Base-by-base conservation (phyloP, 176 grass and related monocot genomes). In the Poa annua region DNA sequence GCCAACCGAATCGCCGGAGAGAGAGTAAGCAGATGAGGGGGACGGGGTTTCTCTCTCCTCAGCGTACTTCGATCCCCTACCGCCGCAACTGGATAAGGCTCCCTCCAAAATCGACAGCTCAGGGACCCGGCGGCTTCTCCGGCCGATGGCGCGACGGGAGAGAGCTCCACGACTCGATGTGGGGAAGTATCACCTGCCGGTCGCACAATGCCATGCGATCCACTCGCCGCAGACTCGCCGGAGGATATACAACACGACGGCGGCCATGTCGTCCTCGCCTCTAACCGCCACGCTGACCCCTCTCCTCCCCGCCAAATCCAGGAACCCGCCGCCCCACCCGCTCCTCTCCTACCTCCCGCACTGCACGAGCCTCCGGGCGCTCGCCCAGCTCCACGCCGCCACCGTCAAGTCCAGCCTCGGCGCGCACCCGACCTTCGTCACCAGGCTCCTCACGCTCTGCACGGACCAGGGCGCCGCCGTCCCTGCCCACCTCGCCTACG, bases 401-500 rank as follows among this genome's bases (percentile, higher is more conserved):
- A 75, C 84, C 55, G 56, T 94, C 48, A 88, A 88, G 83, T 56
- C 66, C 48, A 83, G 76, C 64, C 75, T 71, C 49, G 22, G 34
- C 38, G 36, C 47, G 75, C 76, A 85, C 65, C 92, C 86, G 33
- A 39, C 80, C 65, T 34, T 91, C 71, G 66, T 85, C 71, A 83
- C 86, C 24, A 84, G 85, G 49, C 76, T 91, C 75, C 80, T 94
- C 57, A 86, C 83, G 38, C 86, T 91, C 62, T 94, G 88, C 80
- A 88, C 88, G 5, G 44, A 20, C 0, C 78, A 51, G 29, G 63
- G 54, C 47, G 75, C 71, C n/a, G n/a, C n/a, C 1, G 45, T 29
- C 11, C 83, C 79, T 4, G 75, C 80, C 0, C 84, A 91, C 83
- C 83, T 94, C 57, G 75, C 26, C 13, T 91, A 81, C 76, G 88